Evolutionary conservation across 805 yeast species (phyloP).

Genomic region (Wickerhamiella azymoides): DNA sequence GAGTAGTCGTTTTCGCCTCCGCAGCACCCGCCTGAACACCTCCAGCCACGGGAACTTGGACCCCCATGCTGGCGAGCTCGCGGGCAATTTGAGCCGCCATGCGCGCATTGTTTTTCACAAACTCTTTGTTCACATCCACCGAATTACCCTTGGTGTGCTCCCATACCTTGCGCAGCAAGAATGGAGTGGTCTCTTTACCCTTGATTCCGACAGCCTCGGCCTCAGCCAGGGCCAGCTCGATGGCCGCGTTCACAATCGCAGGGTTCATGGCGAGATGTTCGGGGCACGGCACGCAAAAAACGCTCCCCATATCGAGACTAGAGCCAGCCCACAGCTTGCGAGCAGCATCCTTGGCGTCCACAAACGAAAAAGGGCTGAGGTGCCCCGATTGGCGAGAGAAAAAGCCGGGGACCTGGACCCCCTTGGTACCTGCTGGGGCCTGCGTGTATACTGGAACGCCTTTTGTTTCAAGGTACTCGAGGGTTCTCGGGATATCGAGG

Average conservation of each 20-base stretch:
- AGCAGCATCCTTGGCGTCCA: slow-evolving; percentile 47
- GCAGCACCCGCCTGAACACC: too few species aligned
- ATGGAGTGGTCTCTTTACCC: slow-evolving; percentile 76
- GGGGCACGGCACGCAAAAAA: slow-evolving; percentile 79
- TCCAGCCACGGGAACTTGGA: too few species aligned
- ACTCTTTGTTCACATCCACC: slow-evolving; percentile 54
- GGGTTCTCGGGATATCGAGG: slow-evolving; percentile 62
- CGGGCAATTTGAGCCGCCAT: slow-evolving; percentile 56
- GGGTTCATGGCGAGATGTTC: slow-evolving; percentile 42
- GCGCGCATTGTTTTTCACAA: slow-evolving; percentile 64
- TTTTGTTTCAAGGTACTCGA: slow-evolving; percentile 80
- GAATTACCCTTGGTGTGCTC: slow-evolving; percentile 55
- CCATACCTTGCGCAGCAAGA: slow-evolving; percentile 50
- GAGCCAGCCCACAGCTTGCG: slow-evolving; percentile 35
- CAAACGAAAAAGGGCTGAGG: slow-evolving; percentile 50
- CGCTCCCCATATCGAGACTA: slow-evolving; percentile 46
- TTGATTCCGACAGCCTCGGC: slow-evolving; percentile 39
- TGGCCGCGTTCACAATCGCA: slow-evolving; percentile 38
- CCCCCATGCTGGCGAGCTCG: slow-evolving; percentile 27
- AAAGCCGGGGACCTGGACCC: slow-evolving; percentile 62
- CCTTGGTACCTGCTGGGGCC: slow-evolving; percentile 29
- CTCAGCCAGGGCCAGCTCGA: slow-evolving; percentile 41
- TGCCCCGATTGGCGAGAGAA: slow-evolving; percentile 66
- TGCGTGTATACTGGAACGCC: slow-evolving; percentile 74
- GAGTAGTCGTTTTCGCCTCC: neutral